These are phyloP conservation scores for Acrocalymma vagum DNA, from an alignment of 2,329 filamentous ascomycete genomes.

Conservation along the genomic window DNA sequence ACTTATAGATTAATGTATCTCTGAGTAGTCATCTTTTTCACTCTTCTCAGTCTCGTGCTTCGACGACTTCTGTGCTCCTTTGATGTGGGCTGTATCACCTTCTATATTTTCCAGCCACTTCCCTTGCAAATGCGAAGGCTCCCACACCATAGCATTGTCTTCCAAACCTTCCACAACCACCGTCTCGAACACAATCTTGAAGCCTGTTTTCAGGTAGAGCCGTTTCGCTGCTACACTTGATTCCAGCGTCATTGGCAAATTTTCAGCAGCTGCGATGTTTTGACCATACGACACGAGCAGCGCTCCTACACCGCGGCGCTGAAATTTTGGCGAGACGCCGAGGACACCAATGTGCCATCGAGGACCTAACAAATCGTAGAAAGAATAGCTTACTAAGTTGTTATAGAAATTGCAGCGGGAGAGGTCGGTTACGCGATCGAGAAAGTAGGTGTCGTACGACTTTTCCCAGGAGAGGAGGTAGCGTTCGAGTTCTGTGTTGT, in stretches of 20 bases:
- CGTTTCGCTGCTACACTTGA: slow-evolving; percentile 20
- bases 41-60: too few species aligned
- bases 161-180: slow-evolving; percentile 16
- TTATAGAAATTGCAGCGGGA: slow-evolving; percentile 6
- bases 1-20: too few species aligned
- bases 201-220: slow-evolving; percentile 28
- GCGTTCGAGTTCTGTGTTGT: slow-evolving; percentile 25
- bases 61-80: too few species aligned
- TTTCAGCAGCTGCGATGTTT: slow-evolving; percentile 21
- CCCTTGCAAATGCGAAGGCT: too few species aligned
- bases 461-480: slow-evolving; percentile 25
- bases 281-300: slow-evolving; percentile 22
- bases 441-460: slow-evolving; percentile 22
- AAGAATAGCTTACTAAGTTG: background rate
- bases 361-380: slow-evolving; percentile 12
- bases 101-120: too few species aligned
- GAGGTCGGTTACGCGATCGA: slow-evolving; percentile 19
- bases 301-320: slow-evolving; percentile 25
- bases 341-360: slow-evolving; percentile 27
- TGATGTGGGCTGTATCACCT: too few species aligned
- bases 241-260: slow-evolving; percentile 26
- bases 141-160: slow-evolving; percentile 27
- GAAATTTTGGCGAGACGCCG: slow-evolving; percentile 21
- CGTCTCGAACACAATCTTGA: slow-evolving; percentile 17
- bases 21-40: too few species aligned